Evolutionary conservation across 805 yeast genomes (phyloP), one percentile per base, ranked within the genome.

Genomic region (Debaryomyces prosopidis): DNA sequence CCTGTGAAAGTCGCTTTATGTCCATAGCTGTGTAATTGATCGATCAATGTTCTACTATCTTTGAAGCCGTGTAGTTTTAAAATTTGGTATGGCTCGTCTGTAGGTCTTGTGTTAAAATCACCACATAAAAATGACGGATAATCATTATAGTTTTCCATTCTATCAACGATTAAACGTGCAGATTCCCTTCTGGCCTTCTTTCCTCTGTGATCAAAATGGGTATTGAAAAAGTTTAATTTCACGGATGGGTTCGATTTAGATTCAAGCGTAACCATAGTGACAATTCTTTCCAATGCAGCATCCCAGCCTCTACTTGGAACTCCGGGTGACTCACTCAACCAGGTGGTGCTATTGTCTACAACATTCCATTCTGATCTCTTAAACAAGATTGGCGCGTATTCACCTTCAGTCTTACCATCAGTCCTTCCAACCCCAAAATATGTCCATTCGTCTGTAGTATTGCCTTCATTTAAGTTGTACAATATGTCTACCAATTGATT

Each of bases 1-100:
- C 83, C 83, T 0, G 83, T 77, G 48, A 68, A 78, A 0, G 84
- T 79, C 18, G 64, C 49, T 16, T 50, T 49, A 46, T 66, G 68
- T 0, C 83, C 84, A 50, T 79, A 80, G 23, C 50, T 49, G 39
- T 51, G 58, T 3, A 49, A 43, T 1, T 53, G 36, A 33, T 60
- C 60, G 11, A 58, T 60, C 40, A 65, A 53, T 9, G 59, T 48
- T 2, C 75, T 50, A 42, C 74, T 65, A 51, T 76, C 81, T 40
- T 64, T 60, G 46, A 67, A 62, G 3, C 73, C 75, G 10, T 66
- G 55, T 10, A 55, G 45, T 3, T 65, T 52, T 31, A 79, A 62
- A 2, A 76, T 66, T 31, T 52, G 53, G 47, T 71, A 71, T 1
- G 77, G 77, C 47, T 65, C 69, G 47, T 67, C 76, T 0, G 54